Conservation (phyloP, 352 stramenopile genomes). For the Saprolegnia diclina region DNA sequence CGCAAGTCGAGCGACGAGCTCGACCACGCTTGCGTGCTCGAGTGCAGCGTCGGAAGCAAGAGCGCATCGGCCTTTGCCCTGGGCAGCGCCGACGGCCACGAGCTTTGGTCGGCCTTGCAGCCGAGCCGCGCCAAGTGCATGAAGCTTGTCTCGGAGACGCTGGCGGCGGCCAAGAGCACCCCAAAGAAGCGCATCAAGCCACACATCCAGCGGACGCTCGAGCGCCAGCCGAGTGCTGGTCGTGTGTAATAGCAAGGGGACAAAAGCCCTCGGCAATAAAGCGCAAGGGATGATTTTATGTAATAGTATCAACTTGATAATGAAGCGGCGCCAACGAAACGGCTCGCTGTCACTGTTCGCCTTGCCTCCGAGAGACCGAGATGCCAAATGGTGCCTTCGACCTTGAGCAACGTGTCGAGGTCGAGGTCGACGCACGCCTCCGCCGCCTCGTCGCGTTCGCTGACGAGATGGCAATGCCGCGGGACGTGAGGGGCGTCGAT, state of each 20-base stretch:
- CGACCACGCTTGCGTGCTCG: conserved; percentile 45
- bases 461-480: too few species aligned
- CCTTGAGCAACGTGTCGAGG: too few species aligned
- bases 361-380: too few species aligned
- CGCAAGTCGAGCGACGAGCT: conserved; percentile 38
- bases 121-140: conserved; percentile 55
- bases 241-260: neutral
- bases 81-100: conserved; percentile 27
- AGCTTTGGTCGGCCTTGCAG: conserved; percentile 47
- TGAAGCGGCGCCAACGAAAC: neutral
- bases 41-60: conserved; percentile 44
- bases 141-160: conserved; percentile 46
- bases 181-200: conserved; percentile 9
- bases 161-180: neutral
- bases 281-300: too few species aligned
- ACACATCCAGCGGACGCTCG: conserved; percentile 21
- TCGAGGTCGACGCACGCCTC: neutral
- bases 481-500: too few species aligned
- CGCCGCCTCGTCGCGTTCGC: neutral
- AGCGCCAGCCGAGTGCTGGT: neutral
- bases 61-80: conserved; percentile 42
- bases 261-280: too few species aligned
- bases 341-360: too few species aligned
- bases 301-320: neutral
- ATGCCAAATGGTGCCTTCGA: neutral